phyloP scores from a whole-genome alignment of 78 protist species.

The Diacronema lutheri region DNA sequence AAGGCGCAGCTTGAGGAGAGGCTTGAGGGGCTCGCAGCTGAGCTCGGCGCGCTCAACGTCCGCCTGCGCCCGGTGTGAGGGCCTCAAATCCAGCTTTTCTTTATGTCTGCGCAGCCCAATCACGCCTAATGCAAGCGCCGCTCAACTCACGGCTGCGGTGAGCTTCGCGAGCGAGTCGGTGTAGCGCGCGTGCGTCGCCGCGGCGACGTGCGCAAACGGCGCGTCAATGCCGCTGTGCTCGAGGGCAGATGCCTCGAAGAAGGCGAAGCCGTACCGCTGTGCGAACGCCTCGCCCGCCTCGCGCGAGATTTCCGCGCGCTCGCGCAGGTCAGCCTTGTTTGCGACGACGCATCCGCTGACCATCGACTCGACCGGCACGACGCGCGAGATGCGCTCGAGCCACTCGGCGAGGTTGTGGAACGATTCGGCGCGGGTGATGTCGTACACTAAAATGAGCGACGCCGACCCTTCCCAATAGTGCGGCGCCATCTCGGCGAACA shows the following conservation, averaged over 20 bases:
- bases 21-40: too few species aligned
- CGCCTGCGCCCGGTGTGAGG: too few species aligned
- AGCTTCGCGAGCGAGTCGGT: too few species aligned
- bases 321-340: slow-evolving; percentile 29
- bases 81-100: too few species aligned
- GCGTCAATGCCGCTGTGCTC: not conserved
- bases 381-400: not conserved
- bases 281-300: not conserved
- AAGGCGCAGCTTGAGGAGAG: too few species aligned
- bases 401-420: slow-evolving; percentile 4
- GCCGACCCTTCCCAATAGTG: not conserved
- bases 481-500: not conserved
- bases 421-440: slow-evolving; percentile 6
- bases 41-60: too few species aligned
- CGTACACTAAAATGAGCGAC: slow-evolving; percentile 23
- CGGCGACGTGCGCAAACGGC: slow-evolving; percentile 33
- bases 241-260: slow-evolving; percentile 13
- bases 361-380: not conserved
- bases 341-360: slow-evolving; percentile 15
- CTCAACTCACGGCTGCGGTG: too few species aligned
- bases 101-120: too few species aligned
- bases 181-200: not conserved
- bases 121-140: too few species aligned
- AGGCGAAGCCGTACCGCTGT: not conserved
- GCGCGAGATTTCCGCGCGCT: not conserved